Evolutionary conservation across 2,329 filamentous ascomycete species (phyloP).

Genomic region (Myriosclerotinia duriaeana): DNA sequence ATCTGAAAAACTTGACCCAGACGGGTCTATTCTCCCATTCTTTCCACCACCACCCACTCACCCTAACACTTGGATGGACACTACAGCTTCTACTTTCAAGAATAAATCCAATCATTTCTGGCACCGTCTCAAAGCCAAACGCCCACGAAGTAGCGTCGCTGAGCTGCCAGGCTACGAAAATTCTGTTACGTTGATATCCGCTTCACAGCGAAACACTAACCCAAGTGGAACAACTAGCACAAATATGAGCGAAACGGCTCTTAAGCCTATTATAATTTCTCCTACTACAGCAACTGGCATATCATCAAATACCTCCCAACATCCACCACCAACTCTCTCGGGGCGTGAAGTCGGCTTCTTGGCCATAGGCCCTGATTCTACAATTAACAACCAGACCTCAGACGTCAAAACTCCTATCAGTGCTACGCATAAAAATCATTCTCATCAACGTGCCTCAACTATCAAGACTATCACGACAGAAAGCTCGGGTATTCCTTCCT

Average conservation of each 20-base stretch:
- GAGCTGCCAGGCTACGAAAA: slow-evolving; percentile 20
- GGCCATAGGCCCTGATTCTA: not conserved
- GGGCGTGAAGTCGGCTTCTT: slow-evolving; percentile 2
- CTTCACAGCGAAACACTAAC: slow-evolving; percentile 1
- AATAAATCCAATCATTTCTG: not conserved
- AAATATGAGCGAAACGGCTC: not conserved
- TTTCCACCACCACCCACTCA: slow-evolving; percentile 22
- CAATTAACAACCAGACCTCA: not conserved
- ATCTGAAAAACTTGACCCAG: not conserved
- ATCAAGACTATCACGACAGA: slow-evolving; percentile 13
- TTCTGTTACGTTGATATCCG: not conserved
- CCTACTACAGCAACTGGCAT: not conserved
- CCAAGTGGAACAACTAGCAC: not conserved
- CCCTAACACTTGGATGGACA: slow-evolving; percentile 19
- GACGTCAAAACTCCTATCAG: not conserved
- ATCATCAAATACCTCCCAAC: not conserved
- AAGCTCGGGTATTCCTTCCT: slow-evolving; percentile 12
- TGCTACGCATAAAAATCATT: not conserved
- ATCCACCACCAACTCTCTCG: no score
- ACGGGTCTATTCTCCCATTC: slow-evolving; percentile 18
- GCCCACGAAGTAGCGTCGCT: slow-evolving; percentile 6
- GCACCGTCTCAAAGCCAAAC: not conserved
- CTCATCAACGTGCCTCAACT: not conserved
- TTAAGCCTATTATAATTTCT: not conserved
- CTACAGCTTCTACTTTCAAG: not conserved